Evolutionary conservation across 1,284 basidiomycete genomes (phyloP).

Genomic region (Tilletia walkeri): DNA sequence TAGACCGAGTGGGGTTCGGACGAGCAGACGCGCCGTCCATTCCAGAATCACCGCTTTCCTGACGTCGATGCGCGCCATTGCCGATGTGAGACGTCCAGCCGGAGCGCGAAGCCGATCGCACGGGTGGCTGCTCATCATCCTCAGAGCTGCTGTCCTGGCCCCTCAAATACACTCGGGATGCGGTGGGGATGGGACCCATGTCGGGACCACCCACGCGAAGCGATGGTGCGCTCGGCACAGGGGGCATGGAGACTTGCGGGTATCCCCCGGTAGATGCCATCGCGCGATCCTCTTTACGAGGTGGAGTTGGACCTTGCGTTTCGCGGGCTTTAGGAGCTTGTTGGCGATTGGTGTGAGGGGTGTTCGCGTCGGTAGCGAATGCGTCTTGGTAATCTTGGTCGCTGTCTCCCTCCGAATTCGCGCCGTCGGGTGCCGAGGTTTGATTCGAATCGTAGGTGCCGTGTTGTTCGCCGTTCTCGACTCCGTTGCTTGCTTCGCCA

Average conservation of each 20-base stretch:
- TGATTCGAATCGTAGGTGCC: neutral
- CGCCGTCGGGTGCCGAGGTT: slow-evolving; percentile 24
- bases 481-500: slow-evolving; percentile 26
- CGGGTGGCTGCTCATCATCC: slow-evolving; percentile 19
- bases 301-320: slow-evolving; percentile 24
- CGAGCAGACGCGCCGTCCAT: slow-evolving; percentile 6
- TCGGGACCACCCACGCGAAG: slow-evolving; percentile 39
- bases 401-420: slow-evolving; percentile 37
- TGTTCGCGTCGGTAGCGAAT: slow-evolving; percentile 25
- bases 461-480: neutral
- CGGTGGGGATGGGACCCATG: slow-evolving; percentile 32
- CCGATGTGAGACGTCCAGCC: slow-evolving; percentile 18
- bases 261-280: neutral
- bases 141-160: slow-evolving; percentile 19
- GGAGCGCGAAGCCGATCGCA: slow-evolving; percentile 3
- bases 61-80: slow-evolving; percentile 25
- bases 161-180: slow-evolving; percentile 26
- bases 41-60: slow-evolving; percentile 31
- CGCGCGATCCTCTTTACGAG: slow-evolving; percentile 15
- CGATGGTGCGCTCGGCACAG: slow-evolving; percentile 39
- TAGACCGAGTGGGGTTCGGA: slow-evolving; percentile 29
- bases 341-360: slow-evolving; percentile 10
- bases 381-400: slow-evolving; percentile 38
- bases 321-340: neutral
- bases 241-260: slow-evolving; percentile 30